Conservation (phyloP, 345 rosid genomes). For the Garcia nutans region DNA sequence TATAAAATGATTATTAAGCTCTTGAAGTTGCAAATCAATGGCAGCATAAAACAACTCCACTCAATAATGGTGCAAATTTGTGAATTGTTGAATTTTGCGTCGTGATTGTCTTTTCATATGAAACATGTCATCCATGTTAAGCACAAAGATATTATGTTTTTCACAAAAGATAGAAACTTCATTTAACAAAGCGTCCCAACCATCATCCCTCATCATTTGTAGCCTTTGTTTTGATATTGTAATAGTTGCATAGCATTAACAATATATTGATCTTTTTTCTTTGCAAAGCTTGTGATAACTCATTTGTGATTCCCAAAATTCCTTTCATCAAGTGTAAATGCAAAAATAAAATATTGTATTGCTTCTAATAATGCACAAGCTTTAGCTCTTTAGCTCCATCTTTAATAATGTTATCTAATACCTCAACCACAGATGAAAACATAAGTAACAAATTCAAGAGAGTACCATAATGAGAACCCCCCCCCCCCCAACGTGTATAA, state of each 20-base stretch:
- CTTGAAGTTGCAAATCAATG: too few species aligned
- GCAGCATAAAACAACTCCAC: too few species aligned
- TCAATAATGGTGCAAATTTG: too few species aligned
- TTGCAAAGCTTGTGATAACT: constrained; percentile 4
- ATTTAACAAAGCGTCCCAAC: neutral
- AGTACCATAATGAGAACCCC: constrained; percentile 1
- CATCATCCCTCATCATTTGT: neutral
- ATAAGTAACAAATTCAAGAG: neutral
- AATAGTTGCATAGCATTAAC: neutral
- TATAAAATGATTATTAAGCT: too few species aligned
- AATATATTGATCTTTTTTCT: constrained; percentile 13
- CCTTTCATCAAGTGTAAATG: neutral
- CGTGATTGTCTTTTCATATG: too few species aligned
- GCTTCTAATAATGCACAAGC: neutral
- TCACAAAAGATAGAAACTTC: neutral
- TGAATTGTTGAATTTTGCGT: too few species aligned
- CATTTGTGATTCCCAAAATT: constrained; percentile 7
- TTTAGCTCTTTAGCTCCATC: neutral
- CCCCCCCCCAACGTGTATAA: constrained; percentile 4
- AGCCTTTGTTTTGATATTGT: neutral
- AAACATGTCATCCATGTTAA: too few species aligned
- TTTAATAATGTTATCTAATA: neutral
- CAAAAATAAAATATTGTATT: neutral
- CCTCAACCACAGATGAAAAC: neutral
- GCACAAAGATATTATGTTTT: too few species aligned